phyloP scores from a whole-genome alignment of 1,284 basidiomycete genomes.

The Cerrena zonata region DNA sequence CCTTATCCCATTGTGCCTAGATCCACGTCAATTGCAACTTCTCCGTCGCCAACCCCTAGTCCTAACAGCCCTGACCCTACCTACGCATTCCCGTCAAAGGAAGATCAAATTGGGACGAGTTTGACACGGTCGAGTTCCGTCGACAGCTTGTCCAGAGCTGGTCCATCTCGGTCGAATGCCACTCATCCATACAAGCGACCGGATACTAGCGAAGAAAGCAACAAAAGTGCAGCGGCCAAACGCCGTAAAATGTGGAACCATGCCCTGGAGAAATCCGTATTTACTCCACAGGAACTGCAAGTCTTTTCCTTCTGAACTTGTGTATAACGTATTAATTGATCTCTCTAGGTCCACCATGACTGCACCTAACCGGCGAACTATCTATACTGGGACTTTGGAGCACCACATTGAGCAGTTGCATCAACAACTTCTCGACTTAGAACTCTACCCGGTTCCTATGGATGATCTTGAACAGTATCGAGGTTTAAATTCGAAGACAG shows the following conservation, averaged over 20 bases:
- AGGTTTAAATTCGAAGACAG: slow-evolving; percentile 56
- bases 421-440: slow-evolving; percentile 20
- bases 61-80: slow-evolving; percentile 5
- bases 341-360: slow-evolving; percentile 44
- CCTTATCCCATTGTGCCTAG: background rate
- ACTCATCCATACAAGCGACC: slow-evolving; percentile 60
- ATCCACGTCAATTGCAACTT: background rate
- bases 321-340: slow-evolving; percentile 1
- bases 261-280: slow-evolving; percentile 63
- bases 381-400: slow-evolving; percentile 31
- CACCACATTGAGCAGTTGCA: slow-evolving; percentile 27
- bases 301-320: slow-evolving; percentile 16
- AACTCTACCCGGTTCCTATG: slow-evolving; percentile 21
- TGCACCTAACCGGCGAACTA: slow-evolving; percentile 43
- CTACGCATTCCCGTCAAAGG: slow-evolving; percentile 2
- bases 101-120: too few species aligned
- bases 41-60: background rate
- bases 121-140: too few species aligned
- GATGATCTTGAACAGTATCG: slow-evolving; percentile 23
- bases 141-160: too few species aligned
- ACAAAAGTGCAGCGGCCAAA: slow-evolving; percentile 40
- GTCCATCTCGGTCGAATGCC: slow-evolving; percentile 17
- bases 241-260: slow-evolving; percentile 71
- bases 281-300: slow-evolving; percentile 60
- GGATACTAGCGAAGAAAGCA: slow-evolving; percentile 53